phyloP scores from a whole-genome alignment of 768 basidiomycete genomes.

The Leccinum variicolor region DNA sequence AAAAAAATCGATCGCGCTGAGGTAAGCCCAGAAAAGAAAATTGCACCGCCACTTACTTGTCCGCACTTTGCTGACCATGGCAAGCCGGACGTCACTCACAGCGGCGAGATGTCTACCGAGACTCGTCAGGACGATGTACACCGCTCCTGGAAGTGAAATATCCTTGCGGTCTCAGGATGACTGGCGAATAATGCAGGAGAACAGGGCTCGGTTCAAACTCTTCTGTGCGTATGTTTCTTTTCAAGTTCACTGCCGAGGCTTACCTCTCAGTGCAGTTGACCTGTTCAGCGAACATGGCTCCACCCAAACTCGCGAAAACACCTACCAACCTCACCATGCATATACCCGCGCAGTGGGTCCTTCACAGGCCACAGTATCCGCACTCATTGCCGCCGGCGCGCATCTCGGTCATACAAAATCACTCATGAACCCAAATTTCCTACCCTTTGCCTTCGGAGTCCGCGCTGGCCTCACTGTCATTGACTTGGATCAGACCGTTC shows the following conservation, averaged over 20 bases:
- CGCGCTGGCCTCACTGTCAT: conserved; percentile 90
- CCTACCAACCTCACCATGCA: conserved; percentile 70
- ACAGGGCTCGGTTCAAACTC: conserved; percentile 51
- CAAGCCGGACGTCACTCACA: conserved; percentile 22
- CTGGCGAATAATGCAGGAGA: conserved; percentile 61
- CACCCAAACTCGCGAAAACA: conserved; percentile 59
- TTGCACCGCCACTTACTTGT: conserved; percentile 30
- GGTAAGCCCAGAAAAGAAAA: conserved; percentile 42
- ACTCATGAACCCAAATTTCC: conserved; percentile 85
- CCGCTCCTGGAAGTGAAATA: conserved; percentile 26
- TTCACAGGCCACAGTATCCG: conserved; percentile 74
- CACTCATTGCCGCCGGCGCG: conserved; percentile 88
- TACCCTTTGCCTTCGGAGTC: conserved; percentile 89
- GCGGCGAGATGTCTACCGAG: conserved; percentile 22
- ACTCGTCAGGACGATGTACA: conserved; percentile 27
- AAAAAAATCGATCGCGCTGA: conserved; percentile 50
- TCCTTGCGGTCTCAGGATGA: conserved; percentile 50
- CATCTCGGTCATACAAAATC: conserved; percentile 88
- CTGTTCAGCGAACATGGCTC: conserved; percentile 74
- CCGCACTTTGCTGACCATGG: conserved; percentile 21
- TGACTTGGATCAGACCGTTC: conserved; percentile 91
- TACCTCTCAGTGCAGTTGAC: conserved; percentile 42
- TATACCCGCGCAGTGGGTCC: conserved; percentile 60
- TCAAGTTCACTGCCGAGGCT: conserved; percentile 8
- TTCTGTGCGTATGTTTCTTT: conserved; percentile 45